These are phyloP conservation scores for Linum usitatissimum DNA, from an alignment of 345 rosid genomes.

Conservation along the genomic window DNA sequence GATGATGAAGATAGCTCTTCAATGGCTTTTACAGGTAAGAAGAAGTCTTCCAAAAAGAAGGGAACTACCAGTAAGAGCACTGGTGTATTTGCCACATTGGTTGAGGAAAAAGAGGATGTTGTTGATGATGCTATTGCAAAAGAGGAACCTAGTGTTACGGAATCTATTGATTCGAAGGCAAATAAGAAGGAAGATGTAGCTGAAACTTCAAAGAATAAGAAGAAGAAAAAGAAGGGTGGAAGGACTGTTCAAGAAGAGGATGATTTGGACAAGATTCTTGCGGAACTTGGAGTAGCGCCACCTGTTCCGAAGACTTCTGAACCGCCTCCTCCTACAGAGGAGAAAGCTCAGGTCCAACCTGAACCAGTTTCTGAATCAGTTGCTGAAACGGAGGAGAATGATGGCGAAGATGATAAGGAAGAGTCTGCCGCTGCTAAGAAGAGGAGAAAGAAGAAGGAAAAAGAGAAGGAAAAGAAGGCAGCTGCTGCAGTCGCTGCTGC, in stretches of 20 bases:
- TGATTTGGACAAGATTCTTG: constrained; percentile 88
- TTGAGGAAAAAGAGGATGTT: constrained; percentile 18
- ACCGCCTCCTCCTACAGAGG: constrained; percentile 33
- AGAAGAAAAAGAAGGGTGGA: constrained; percentile 75
- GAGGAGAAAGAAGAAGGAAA: constrained; percentile 76
- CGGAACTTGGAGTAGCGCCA: constrained; percentile 65
- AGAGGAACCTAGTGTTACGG: constrained; percentile 9
- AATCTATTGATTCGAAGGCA: constrained; percentile 21
- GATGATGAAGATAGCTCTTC: constrained; percentile 27
- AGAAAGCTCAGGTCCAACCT: constrained; percentile 37
- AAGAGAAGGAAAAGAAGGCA: constrained; percentile 58
- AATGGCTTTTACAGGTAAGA: constrained; percentile 47
- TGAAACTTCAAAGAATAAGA: constrained; percentile 67
- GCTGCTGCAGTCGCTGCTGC: constrained; percentile 25
- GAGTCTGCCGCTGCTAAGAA: constrained; percentile 84
- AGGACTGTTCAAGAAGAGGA: constrained; percentile 92
- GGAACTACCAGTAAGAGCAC: constrained; percentile 19
- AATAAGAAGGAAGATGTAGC: constrained; percentile 37
- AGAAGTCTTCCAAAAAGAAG: constrained; percentile 66
- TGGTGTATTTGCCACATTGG: constrained; percentile 25
- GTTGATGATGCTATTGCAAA: constrained; percentile 8
- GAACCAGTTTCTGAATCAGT: constrained; percentile 34
- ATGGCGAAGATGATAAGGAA: constrained; percentile 55
- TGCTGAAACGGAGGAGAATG: constrained; percentile 30
- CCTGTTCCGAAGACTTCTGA: constrained; percentile 29